Evolutionary conservation across 2,329 filamentous ascomycete genomes (phyloP), one percentile per base, ranked within the genome.

Genomic region (Hypoxylon sp.): DNA sequence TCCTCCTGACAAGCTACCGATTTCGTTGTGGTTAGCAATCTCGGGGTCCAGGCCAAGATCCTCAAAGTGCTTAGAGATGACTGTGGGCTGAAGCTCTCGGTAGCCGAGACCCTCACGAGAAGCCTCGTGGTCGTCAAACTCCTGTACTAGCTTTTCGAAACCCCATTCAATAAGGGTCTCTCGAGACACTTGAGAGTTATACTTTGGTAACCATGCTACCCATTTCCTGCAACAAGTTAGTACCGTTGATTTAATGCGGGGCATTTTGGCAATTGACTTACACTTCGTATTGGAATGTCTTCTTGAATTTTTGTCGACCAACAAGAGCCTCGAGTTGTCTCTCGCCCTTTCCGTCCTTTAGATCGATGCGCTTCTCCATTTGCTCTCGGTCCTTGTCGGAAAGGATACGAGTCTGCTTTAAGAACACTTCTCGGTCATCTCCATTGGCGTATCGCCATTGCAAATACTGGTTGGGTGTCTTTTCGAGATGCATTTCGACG

Each of bases 401-500:
- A 52, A 97, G 77, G 44, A 92, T 80, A 75, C 94, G 91, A 37
- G 93, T 97, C 75, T 96, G 92, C 82, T 99, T 99, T 84, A 99
- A 86, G 73, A 95, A 83, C 29, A 97, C 93, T 72, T 99, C 94
- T 41, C 94, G 90, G 66, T 99, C 94, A 64, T 97, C 94, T 68
- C 94, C 94, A 68, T 97, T 91, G 66, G 90, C 90, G 70, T 97
- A 99, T 66, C 94, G 90, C 94, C 94, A 99, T 75, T 97, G 94
- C 23, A 99, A 82, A 69, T 99, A 99, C 75, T 99, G 94, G 72
- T 96, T 97, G 29, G 94, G 94, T 0, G 94, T 99, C 84, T 99
- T 99, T 75, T 99, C 94, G 63, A 97, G 79, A 69, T 99, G 94
- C 93, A 97, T 96, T 76, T 99, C 93, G 7, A 99, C 94, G 83